Percentiles rank a stretch among this genome's conserved stretches.
Evolutionary conservation across 2,329 filamentous ascomycete species (phyloP).

Genomic region (Scytalidium sp.): DNA sequence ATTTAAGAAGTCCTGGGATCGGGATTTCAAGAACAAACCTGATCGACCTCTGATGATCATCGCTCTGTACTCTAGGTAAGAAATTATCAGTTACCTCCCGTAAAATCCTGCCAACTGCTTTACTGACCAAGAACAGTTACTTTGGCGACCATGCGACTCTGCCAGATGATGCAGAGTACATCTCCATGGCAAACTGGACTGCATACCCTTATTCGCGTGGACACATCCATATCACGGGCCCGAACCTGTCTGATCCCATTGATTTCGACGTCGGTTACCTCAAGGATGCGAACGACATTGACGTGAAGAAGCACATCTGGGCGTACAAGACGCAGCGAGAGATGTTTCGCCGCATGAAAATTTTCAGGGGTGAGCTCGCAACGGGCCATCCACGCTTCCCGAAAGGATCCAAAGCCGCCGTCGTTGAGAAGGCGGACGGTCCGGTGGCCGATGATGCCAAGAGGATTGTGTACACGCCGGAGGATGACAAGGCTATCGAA

Average conservation of each 20-base stretch:
- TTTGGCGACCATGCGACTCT: conserved; percentile 41
- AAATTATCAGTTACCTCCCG: not conserved
- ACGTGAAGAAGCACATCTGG: conserved; percentile 50
- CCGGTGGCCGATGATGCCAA: conserved; percentile 19
- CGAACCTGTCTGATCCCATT: conserved; percentile 34
- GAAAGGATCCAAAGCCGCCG: conserved; percentile 34
- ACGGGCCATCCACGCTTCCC: conserved; percentile 39
- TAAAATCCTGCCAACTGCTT: too few relatives aligned
- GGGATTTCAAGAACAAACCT: conserved; percentile 38
- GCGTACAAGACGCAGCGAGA: conserved; percentile 61
- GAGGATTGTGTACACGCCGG: conserved; percentile 34
- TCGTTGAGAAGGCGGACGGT: conserved; percentile 1
- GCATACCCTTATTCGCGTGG: conserved; percentile 44
- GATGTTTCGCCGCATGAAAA: conserved; percentile 50
- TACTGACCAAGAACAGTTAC: too few relatives aligned
- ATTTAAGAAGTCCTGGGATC: conserved; percentile 48
- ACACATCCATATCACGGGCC: conserved; percentile 34
- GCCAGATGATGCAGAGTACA: conserved; percentile 41
- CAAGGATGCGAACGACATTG: conserved; percentile 47
- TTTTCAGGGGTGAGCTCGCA: conserved; percentile 43
- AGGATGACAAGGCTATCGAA: conserved; percentile 35
- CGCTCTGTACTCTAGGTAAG: not conserved
- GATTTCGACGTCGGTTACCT: conserved; percentile 59
- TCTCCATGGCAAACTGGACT: conserved; percentile 47
- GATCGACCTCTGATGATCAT: conserved; percentile 35